Evolutionary conservation across 2,329 filamentous ascomycete genomes (phyloP).

Genomic region (Epichloe typhina): DNA sequence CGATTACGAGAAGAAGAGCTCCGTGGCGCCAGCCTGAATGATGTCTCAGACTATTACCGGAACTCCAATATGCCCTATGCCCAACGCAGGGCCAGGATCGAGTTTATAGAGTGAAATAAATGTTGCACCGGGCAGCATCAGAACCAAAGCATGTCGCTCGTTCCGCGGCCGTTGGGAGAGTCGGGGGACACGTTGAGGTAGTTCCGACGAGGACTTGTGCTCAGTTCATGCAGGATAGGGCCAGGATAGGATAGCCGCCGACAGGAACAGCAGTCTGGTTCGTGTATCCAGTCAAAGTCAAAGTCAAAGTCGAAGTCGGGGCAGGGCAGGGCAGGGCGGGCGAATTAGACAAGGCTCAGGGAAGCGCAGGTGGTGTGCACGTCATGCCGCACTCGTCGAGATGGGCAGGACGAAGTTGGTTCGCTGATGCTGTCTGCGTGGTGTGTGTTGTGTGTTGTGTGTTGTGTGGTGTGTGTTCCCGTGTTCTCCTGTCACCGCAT

Average conservation of each 20-base stretch:
- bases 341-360: not conserved
- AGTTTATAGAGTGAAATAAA: not conserved
- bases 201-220: not conserved
- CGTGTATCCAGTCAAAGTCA: not conserved
- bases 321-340: too few species aligned
- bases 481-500: not conserved
- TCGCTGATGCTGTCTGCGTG: not conserved
- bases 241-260: not conserved
- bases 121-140: not conserved
- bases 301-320: too few species aligned
- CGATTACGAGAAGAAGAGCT: not conserved
- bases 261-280: not conserved
- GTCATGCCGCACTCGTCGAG: not conserved
- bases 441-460: not conserved
- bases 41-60: slow-evolving; percentile 1
- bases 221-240: not conserved
- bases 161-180: not conserved
- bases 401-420: not conserved
- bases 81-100: not conserved
- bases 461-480: too few species aligned
- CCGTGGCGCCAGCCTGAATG: not conserved
- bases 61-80: not conserved
- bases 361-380: not conserved
- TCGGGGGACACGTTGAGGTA: not conserved
- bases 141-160: slow-evolving; percentile 1